phyloP scores from a whole-genome alignment of 169 alveolate species.

The Toxoplasma gondii region DNA sequence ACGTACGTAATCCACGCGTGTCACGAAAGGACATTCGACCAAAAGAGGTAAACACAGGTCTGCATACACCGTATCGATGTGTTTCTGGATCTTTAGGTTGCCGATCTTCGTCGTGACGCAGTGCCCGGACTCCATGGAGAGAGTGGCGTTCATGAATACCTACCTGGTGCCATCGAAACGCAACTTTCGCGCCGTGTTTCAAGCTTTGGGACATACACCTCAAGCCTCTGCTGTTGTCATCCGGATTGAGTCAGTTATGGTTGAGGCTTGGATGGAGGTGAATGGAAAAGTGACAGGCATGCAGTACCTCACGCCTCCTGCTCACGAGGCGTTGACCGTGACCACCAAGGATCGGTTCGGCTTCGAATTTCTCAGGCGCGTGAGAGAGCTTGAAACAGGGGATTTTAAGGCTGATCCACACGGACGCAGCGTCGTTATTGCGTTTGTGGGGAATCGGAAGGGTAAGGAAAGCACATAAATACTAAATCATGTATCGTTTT shows the following conservation, averaged over 20 bases:
- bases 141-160: not conserved
- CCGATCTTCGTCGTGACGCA: slow-evolving; percentile 14
- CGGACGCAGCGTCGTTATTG: not conserved
- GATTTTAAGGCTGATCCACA: not conserved
- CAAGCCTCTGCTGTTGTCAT: not conserved
- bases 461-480: not conserved
- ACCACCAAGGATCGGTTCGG: not conserved
- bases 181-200: not conserved
- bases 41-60: too few species aligned
- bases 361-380: not conserved
- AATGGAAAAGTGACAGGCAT: not conserved
- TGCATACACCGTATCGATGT: not conserved
- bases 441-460: not conserved
- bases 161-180: not conserved
- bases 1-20: too few species aligned
- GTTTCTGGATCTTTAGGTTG: not conserved
- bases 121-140: not conserved
- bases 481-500: not conserved
- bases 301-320: not conserved
- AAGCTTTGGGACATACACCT: not conserved
- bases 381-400: not conserved
- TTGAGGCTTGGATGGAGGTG: slow-evolving; percentile 9
- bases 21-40: too few species aligned
- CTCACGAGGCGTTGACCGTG: not conserved
- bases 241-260: slow-evolving; percentile 21